Evolutionary conservation across 495 filamentous ascomycete genomes (phyloP).

Genomic region (Penicillium maclennaniae): DNA sequence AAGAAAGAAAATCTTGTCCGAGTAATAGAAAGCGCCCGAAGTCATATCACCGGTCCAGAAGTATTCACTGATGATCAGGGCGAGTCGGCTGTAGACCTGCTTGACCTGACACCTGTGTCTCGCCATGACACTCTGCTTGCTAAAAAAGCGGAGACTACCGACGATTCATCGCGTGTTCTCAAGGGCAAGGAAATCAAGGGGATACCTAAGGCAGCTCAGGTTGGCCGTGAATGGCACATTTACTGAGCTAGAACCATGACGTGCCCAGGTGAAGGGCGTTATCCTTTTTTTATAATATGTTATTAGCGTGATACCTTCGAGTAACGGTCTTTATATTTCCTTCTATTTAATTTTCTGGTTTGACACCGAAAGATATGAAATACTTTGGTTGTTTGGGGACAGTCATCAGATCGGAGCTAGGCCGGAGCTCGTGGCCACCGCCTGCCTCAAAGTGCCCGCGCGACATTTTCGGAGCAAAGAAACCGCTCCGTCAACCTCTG

Average conservation of each 20-base stretch:
- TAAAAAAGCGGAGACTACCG: conserved; percentile 22
- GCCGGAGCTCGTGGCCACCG: conserved; percentile 21
- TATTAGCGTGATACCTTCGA: neutral
- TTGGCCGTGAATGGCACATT: conserved; percentile 43
- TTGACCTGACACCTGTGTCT: conserved; percentile 31
- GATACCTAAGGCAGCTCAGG: conserved; percentile 43
- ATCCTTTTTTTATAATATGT: neutral
- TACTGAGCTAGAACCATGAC: conserved; percentile 21
- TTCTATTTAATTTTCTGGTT: neutral
- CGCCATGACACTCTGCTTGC: conserved; percentile 28
- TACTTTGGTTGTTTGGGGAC: neutral
- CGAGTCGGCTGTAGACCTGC: conserved; percentile 17
- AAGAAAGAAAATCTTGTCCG: conserved; percentile 42
- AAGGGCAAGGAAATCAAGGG: conserved; percentile 43
- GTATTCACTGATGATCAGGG: conserved; percentile 27
- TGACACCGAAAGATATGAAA: too few relatives aligned
- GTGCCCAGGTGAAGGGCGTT: neutral
- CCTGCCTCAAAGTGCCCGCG: conserved; percentile 18
- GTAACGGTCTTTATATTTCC: neutral
- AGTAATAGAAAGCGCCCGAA: conserved; percentile 29
- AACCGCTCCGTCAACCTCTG: conserved; percentile 6
- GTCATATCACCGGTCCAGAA: conserved; percentile 35
- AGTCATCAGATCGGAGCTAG: conserved; percentile 12
- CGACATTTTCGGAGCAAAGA: conserved; percentile 27
- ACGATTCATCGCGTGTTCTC: conserved; percentile 26